These are phyloP conservation scores for Hyaloscypha hepaticicola DNA, from an alignment of 495 filamentous ascomycete genomes.

Conservation along the genomic window DNA sequence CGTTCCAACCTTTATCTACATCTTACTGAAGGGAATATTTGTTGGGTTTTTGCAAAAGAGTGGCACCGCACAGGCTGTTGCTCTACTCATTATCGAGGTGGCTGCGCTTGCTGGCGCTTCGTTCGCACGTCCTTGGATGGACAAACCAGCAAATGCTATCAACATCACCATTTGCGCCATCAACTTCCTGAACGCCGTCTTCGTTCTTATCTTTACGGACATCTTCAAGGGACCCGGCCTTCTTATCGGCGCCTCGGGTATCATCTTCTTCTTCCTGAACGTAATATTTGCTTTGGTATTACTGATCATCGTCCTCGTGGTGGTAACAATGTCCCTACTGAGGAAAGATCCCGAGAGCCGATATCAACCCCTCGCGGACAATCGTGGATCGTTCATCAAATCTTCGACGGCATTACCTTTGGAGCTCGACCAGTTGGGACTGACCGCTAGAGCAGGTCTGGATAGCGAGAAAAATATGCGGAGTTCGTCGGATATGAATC, in stretches of 20 bases:
- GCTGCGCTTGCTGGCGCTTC: slow-evolving; percentile 71
- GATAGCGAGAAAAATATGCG: slow-evolving; percentile 73
- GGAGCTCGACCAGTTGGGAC: slow-evolving; percentile 87
- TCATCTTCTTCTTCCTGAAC: slow-evolving; percentile 89
- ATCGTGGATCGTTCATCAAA: slow-evolving; percentile 96
- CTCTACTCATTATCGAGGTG: slow-evolving; percentile 80
- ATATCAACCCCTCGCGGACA: slow-evolving; percentile 93
- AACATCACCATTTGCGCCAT: slow-evolving; percentile 86
- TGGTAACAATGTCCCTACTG: slow-evolving; percentile 73
- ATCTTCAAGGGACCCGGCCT: slow-evolving; percentile 79
- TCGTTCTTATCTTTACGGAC: slow-evolving; percentile 74
- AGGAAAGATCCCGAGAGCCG: slow-evolving; percentile 95
- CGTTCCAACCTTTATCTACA: slow-evolving; percentile 75
- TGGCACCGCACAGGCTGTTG: slow-evolving; percentile 75
- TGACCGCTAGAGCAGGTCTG: slow-evolving; percentile 78
- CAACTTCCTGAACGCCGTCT: slow-evolving; percentile 87
- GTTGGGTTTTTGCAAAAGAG: slow-evolving; percentile 73
- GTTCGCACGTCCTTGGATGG: slow-evolving; percentile 90
- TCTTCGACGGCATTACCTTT: slow-evolving; percentile 80
- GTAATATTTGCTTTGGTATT: slow-evolving; percentile 81
- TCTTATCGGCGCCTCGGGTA: slow-evolving; percentile 86
- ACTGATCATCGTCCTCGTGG: slow-evolving; percentile 80
- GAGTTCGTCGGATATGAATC: slow-evolving; percentile 36
- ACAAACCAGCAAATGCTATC: slow-evolving; percentile 95
- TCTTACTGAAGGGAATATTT: slow-evolving; percentile 83